Conservation (phyloP, 2,329 filamentous ascomycete genomes). For the Juglanconis juglandina region DNA sequence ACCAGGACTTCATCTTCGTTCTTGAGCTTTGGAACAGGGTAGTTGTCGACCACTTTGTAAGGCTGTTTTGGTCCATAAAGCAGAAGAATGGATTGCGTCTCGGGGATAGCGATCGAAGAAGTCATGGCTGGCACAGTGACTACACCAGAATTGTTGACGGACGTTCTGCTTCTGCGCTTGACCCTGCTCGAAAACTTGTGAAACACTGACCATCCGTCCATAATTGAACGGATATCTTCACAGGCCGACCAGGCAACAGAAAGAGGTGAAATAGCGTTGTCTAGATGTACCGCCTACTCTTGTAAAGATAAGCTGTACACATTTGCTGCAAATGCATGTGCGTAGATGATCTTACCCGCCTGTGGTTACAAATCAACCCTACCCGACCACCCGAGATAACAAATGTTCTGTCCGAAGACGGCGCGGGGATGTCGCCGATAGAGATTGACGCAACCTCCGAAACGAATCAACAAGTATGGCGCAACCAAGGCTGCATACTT, state of each 20-base stretch:
- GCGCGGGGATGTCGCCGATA: constrained; percentile 6
- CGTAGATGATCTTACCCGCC: not conserved
- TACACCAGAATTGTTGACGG: not conserved
- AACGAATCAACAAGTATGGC: constrained; percentile 14
- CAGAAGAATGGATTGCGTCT: constrained; percentile 29
- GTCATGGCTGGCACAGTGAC: not conserved
- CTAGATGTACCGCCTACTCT: not conserved
- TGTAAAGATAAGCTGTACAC: not conserved
- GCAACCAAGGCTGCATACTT: constrained; percentile 14
- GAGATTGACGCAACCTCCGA: constrained; percentile 13
- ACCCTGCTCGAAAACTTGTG: constrained; percentile 10
- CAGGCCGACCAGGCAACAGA: not conserved
- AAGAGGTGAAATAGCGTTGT: not conserved
- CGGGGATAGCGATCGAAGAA: constrained; percentile 15
- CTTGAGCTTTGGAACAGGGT: constrained; percentile 26
- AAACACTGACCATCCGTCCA: constrained; percentile 10
- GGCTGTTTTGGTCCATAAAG: constrained; percentile 28
- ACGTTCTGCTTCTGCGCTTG: constrained; percentile 3
- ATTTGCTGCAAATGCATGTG: not conserved
- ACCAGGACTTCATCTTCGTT: constrained; percentile 53
- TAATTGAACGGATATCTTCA: not conserved
- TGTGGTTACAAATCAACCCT: constrained; percentile 4
- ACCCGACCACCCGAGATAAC: constrained; percentile 7
- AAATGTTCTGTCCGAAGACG: constrained; percentile 8
- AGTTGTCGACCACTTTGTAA: constrained; percentile 26